Evolutionary conservation across 2,329 filamentous ascomycete species (phyloP).

Genomic region (Penicillium sclerotiorum): DNA sequence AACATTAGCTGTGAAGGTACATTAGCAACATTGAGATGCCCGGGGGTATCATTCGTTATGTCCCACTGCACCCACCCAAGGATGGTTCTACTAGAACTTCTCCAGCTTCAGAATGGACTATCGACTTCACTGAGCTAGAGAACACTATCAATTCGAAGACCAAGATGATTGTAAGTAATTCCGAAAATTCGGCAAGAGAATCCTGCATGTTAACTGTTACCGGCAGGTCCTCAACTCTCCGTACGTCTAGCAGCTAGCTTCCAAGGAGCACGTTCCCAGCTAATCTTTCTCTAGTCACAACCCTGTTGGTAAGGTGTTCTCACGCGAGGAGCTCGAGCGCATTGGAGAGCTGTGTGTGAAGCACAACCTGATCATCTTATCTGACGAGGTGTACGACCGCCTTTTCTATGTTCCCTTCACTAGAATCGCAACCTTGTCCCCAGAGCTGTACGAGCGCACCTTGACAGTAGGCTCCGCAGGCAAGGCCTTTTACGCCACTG

Average conservation of each 20-base stretch:
- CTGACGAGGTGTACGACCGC: slow-evolving; percentile 91
- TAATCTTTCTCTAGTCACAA: slow-evolving; percentile 63
- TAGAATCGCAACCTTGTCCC: slow-evolving; percentile 84
- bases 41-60: slow-evolving; percentile 90
- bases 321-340: slow-evolving; percentile 74
- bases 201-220: slow-evolving; percentile 10
- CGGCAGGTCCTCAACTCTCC: slow-evolving; percentile 56
- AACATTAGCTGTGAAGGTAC: slow-evolving; percentile 63
- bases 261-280: slow-evolving; percentile 4
- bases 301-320: slow-evolving; percentile 94
- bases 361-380: slow-evolving; percentile 90
- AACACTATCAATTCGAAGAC: slow-evolving; percentile 80
- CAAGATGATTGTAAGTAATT: slow-evolving; percentile 80
- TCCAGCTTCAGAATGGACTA: slow-evolving; percentile 82
- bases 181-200: not conserved
- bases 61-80: slow-evolving; percentile 86
- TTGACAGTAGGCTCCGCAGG: slow-evolving; percentile 93
- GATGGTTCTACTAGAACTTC: slow-evolving; percentile 78
- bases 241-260: slow-evolving; percentile 33
- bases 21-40: slow-evolving; percentile 99
- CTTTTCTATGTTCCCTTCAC: slow-evolving; percentile 96
- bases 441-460: slow-evolving; percentile 84
- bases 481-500: slow-evolving; percentile 98
- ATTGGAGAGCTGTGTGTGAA: slow-evolving; percentile 90
- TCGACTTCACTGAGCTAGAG: slow-evolving; percentile 82